Percentiles rank a stretch among this genome's conserved stretches.
Evolutionary conservation across 2,329 filamentous ascomycete species (phyloP).

Genomic region (Phialemonium atrogriseum): DNA sequence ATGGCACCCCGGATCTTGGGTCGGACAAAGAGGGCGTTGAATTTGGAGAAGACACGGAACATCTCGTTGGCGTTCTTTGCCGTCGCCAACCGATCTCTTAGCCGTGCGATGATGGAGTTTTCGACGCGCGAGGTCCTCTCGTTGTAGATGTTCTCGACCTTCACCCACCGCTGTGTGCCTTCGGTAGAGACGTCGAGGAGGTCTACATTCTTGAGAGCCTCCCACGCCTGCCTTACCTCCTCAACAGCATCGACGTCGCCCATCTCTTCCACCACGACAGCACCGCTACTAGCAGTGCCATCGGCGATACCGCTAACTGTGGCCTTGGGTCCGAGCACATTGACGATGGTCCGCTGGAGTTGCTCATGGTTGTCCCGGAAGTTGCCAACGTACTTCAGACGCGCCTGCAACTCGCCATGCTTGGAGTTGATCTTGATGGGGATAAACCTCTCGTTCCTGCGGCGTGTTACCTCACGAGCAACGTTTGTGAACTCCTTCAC

Average conservation of each 20-base stretch:
- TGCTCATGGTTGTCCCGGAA: conserved; percentile 98
- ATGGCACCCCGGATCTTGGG: conserved; percentile 99
- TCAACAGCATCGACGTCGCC: conserved; percentile 95
- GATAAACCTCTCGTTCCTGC: conserved; percentile 95
- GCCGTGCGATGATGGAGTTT: conserved; percentile 93
- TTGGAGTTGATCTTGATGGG: conserved; percentile 91
- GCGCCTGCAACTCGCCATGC: conserved; percentile 81
- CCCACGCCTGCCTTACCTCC: conserved; percentile 91
- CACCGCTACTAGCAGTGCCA: conserved; percentile 44
- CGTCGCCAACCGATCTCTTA: conserved; percentile 86
- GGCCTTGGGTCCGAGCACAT: conserved; percentile 77
- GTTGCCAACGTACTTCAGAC: conserved; percentile 85
- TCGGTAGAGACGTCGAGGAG: conserved; percentile 85
- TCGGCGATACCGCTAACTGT: conserved; percentile 47
- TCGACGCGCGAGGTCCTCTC: conserved; percentile 95
- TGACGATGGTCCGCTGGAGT: conserved; percentile 90
- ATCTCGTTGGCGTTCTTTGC: conserved; percentile 98
- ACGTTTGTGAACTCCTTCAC: conserved; percentile 98
- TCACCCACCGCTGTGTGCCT: conserved; percentile 85
- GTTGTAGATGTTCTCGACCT: conserved; percentile 93
- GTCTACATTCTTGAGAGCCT: conserved; percentile 88
- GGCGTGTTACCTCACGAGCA: conserved; percentile 85
- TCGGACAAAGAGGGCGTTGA: conserved; percentile 95
- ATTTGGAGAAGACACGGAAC: conserved; percentile 99
- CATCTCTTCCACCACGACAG: conserved; percentile 81